Evolutionary conservation across 2,329 filamentous ascomycete genomes (phyloP), one percentile per base, ranked within the genome.

Genomic region (Trichoderma aggressivum): DNA sequence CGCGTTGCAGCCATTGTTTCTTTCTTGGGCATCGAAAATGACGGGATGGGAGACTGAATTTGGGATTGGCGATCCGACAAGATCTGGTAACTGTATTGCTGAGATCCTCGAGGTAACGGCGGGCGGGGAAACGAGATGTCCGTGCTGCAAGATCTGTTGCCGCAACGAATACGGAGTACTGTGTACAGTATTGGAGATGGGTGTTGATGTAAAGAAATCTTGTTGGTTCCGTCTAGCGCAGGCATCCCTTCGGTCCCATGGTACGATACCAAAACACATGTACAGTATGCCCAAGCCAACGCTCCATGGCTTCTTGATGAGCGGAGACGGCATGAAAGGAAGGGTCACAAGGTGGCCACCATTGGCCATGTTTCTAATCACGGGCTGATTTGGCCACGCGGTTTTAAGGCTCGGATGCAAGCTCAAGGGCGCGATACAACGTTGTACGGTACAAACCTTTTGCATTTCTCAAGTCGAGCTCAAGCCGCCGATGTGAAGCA

Each of bases 401-500:
- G 59, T 70, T 62, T 56, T 63, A 62, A 47, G 32, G 39, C 47
- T 63, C 58, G 67, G 47, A 70, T 63, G 67, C 67, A 70, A 70
- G 67, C 67, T 63, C 39, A 56, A 70, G 47, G 67, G 67, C 67
- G 59, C 59, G 58, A 69, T 69, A 69, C 65, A 69, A 69, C 65
- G 65, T 60, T 69, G 65, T 61, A 69, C 65, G 26, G 34, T 21
- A 59, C 28, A 43, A 11, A 36, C 53, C 8, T 24, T 68, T 60
- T 24, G 56, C 58, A 53, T 14, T 14, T 16, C 30, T 24, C 21
- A 36, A 55, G 65, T 30, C 53, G 14, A 60, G 26, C 32, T 39
- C 7, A 16, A 56, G 47, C n/a, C n/a, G 24, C 24, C 26, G 24
- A 56, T 10, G 16, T 5, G 36, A 24, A 58, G 24, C 10, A 47